phyloP scores from a whole-genome alignment of 768 basidiomycete genomes.

The Rhodotorula babjevae region DNA sequence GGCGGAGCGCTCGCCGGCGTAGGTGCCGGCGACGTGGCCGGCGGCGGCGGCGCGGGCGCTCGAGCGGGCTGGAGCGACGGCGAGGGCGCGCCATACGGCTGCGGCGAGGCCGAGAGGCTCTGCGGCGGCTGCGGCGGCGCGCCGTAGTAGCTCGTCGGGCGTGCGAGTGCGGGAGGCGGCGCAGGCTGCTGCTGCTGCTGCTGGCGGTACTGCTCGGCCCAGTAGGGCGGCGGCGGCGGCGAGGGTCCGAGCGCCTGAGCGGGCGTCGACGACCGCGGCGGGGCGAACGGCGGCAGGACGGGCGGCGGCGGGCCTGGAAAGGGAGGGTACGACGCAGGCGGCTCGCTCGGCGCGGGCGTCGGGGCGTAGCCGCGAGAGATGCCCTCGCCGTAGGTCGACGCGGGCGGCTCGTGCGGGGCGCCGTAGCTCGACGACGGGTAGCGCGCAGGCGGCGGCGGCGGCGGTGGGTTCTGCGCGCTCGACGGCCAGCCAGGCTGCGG shows the following conservation, averaged over 20 bases:
- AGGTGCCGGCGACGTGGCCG: no score
- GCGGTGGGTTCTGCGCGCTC: no score
- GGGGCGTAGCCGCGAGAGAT: background rate
- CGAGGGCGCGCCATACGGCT: background rate
- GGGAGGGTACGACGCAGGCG: background rate
- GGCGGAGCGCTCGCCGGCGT: background rate
- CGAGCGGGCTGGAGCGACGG: background rate
- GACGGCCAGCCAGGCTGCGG: background rate
- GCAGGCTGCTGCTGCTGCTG: background rate
- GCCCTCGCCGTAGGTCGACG: background rate
- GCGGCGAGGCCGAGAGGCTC: background rate
- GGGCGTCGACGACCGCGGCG: background rate
- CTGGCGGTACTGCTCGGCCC: background rate
- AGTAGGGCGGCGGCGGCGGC: background rate
- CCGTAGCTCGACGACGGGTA: background rate
- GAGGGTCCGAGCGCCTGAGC: background rate
- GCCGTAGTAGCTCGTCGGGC: background rate
- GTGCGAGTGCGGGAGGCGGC: background rate
- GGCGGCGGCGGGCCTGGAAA: slow-evolving; percentile 9
- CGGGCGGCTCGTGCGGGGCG: background rate
- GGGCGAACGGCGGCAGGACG: background rate
- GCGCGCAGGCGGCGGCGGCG: background rate
- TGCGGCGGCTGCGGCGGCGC: background rate
- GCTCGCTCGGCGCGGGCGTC: background rate
- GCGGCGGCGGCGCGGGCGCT: background rate